These are phyloP conservation scores for Dendrobium catenatum DNA, from an alignment of 106 monocot genomes.

Conservation along the genomic window DNA sequence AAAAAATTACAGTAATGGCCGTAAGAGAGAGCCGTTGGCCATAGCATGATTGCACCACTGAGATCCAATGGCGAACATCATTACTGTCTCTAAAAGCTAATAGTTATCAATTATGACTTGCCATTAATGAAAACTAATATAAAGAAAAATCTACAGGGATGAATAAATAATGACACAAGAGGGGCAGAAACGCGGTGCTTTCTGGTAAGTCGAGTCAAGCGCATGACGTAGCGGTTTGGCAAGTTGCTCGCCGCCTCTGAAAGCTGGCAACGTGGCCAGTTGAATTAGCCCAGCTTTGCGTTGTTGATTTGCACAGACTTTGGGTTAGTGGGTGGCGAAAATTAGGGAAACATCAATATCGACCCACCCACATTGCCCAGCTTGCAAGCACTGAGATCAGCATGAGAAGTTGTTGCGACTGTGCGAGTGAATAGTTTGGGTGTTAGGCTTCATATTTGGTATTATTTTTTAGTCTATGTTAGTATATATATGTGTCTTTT, in stretches of 20 bases:
- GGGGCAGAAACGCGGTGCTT: background rate
- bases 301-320: no score
- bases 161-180: background rate
- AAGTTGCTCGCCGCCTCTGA: background rate
- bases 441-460: no score
- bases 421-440: no score
- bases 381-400: no score
- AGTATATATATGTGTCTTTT: no score
- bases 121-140: no score
- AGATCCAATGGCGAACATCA: background rate
- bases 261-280: background rate
- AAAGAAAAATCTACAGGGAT: background rate
- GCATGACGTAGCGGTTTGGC: background rate
- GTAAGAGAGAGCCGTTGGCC: background rate
- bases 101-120: background rate
- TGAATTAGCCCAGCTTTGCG: background rate
- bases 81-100: background rate
- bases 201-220: background rate
- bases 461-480: no score
- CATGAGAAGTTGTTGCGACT: no score
- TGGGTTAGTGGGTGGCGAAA: no score
- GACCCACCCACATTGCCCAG: no score
- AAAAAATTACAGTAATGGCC: background rate
- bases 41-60: background rate
- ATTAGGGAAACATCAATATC: no score